Base-by-base conservation (phyloP, 1,139 yeast species). In the Eremothecium coryli region DNA sequence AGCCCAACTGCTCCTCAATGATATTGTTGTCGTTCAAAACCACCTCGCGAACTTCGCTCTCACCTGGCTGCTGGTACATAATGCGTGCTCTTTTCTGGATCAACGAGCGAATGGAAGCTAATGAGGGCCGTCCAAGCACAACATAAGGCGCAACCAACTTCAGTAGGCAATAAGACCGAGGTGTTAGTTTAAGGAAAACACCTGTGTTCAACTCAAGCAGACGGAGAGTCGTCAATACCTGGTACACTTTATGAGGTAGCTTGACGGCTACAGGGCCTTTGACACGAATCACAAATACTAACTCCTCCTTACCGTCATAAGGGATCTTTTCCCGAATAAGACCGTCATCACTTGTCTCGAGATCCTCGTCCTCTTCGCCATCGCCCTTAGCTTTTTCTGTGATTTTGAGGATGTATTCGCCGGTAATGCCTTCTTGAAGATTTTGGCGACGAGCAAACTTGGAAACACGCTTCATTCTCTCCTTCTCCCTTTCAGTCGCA, bases 11-110 rank as follows among this genome's bases (percentile, higher is more conserved):
- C 49, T 80, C 86, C 61, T 81, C 93, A 32, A 81, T 79, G 29
- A 75, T 61, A 48, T 73, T 77, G 62, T 81, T 81, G 58, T 78
- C 84, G 54, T 80, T 82, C 48, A 81, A 62, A 43, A 73, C 68
- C 29, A 70, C 54, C 32, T 60, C 58, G 29, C 61, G 56, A 5
- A 56, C 55, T 32, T 61, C 60, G 11, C 51, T 57, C 7, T 60
- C 61, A 20, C 60, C 70, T 11, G 42, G 42, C 26, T 46, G 38
- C 33, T 56, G 54, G 33, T 65, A 53, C 40, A 65, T 57, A 30
- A 78, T 68, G 37, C 73, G 69, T 14, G 85, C 82, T 68, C 90
- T 73, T 62, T 81, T 81, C 58, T 79, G 88, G 51, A 81, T 68
- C 43, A 81, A 62, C 45, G 77, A 71, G 63, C 90, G 75, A 39